Evolutionary conservation across 768 basidiomycete genomes (phyloP).

Genomic region (Mycena floridula): DNA sequence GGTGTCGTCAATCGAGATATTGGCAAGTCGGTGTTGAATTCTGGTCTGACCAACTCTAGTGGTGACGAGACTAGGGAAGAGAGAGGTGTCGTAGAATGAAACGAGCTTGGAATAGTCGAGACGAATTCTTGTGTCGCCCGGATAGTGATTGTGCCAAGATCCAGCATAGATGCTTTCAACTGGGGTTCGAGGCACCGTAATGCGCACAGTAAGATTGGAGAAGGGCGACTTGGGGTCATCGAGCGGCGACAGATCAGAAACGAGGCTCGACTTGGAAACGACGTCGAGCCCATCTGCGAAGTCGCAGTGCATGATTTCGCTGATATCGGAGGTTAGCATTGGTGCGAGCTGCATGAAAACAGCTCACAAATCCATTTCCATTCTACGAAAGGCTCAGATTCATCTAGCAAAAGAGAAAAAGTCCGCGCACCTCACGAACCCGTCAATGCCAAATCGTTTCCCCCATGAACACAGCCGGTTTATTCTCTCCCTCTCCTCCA

Average conservation of each 20-base stretch:
- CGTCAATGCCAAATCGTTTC: constrained; percentile 32
- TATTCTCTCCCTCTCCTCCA: constrained; percentile 31
- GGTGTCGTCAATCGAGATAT: constrained; percentile 23
- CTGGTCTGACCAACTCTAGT: constrained; percentile 23
- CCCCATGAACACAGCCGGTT: constrained; percentile 38
- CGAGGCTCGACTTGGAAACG: constrained; percentile 32
- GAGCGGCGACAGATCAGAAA: no score
- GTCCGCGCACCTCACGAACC: constrained; percentile 33
- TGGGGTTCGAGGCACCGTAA: neutral
- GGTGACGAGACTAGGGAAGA: constrained; percentile 29
- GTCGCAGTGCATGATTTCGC: constrained; percentile 44
- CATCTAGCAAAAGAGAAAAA: neutral
- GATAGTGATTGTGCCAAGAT: constrained; percentile 33
- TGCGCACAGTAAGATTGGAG: neutral
- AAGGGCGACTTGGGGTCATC: constrained; percentile 1
- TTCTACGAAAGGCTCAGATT: constrained; percentile 21
- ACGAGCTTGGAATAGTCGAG: constrained; percentile 34
- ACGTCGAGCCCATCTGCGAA: constrained; percentile 32
- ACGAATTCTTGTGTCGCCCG: constrained; percentile 35
- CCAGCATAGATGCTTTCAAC: constrained; percentile 25
- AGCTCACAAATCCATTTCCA: constrained; percentile 45
- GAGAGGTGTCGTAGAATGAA: constrained; percentile 35
- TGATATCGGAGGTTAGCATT: constrained; percentile 9
- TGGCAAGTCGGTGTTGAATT: constrained; percentile 26
- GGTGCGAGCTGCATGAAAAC: no score